Evolutionary conservation across 768 basidiomycete species (phyloP), one percentile per base, ranked within the genome.

Genomic region (Suillus tomentosus): DNA sequence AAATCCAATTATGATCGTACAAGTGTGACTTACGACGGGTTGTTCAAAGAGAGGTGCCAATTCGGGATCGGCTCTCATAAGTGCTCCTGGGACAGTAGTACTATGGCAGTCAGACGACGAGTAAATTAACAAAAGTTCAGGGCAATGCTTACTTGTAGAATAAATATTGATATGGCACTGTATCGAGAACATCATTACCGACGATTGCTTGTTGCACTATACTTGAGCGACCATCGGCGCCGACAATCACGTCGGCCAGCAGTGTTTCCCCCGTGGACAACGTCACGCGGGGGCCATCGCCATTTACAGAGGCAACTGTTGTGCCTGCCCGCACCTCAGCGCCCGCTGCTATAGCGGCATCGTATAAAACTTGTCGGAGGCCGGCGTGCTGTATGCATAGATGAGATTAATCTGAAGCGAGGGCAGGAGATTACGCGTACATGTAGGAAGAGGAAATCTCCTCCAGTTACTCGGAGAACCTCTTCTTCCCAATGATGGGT

Each of bases 221-320:
- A 24, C 85, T 85, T 17, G 75, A 71, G 50, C 76, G 77, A 7
- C 88, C 88, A 71, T 89, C 88, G 4, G 88, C 87, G 39, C 84
- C 87, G 22, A 89, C 79, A 60, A 89, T 74, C 36, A 87, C 73
- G 70, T 89, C 85, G 17, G 82, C 83, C 17, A 67, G 68, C 10
- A 87, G 62, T 14, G 69, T 75, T 59, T 81, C 76, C 19, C 85
- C 86, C 42, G 71, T 76, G 27, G 79, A 78, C 31, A 81, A 62
- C 1, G 71, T 76, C 6, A 84, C 78, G 54, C 73, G 70, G 11
- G 74, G 65, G 22, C 66, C 69, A 63, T 80, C 72, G 40, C 57
- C n/a, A 6, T 19, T 42, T 36, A 77, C 71, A 8, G 73, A 72
- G 31, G 78, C 75, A 2, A 84, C 82, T 27, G 72, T 72, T 19